Conservation (phyloP, 495 filamentous ascomycete genomes). For the Penicillium cataractarum region DNA sequence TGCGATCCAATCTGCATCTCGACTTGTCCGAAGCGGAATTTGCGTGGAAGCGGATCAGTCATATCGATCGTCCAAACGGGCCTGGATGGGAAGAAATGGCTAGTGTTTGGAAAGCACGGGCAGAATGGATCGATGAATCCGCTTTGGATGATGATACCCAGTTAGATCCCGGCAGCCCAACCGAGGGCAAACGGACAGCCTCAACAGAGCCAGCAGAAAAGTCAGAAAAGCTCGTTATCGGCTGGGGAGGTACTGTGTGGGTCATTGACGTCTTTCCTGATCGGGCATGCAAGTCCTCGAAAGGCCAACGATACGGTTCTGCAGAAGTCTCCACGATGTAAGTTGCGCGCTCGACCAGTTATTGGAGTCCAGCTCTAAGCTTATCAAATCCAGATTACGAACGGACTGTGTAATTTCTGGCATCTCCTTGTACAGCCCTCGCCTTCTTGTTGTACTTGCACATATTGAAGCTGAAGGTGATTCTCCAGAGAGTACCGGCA, state of each 20-base stretch:
- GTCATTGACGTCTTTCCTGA: conserved; percentile 88
- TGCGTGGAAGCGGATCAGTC: conserved; percentile 95
- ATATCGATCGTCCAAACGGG: conserved; percentile 80
- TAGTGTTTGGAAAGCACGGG: conserved; percentile 85
- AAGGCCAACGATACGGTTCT: conserved; percentile 72
- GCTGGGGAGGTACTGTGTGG: conserved; percentile 96
- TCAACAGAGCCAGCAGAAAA: conserved; percentile 35
- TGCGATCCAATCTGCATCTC: conserved; percentile 85
- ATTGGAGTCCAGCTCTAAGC: background rate
- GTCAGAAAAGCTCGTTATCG: conserved; percentile 82
- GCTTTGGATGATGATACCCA: conserved; percentile 65
- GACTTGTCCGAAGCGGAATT: conserved; percentile 75
- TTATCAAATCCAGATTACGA: conserved; percentile 63
- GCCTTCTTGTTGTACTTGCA: conserved; percentile 84
- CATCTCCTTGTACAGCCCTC: conserved; percentile 94
- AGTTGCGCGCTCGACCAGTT: conserved; percentile 35
- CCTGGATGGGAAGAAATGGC: conserved; percentile 93
- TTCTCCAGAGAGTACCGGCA: conserved; percentile 31
- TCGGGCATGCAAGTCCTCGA: conserved; percentile 68
- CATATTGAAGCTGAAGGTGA: conserved; percentile 77
- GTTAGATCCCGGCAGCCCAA: conserved; percentile 48
- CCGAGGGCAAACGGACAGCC: conserved; percentile 20
- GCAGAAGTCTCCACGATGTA: conserved; percentile 91
- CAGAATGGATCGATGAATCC: conserved; percentile 89
- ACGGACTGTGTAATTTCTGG: conserved; percentile 97